Evolutionary conservation across 2,329 filamentous ascomycete genomes (phyloP).

Genomic region (Pestalotiopsis sp.): DNA sequence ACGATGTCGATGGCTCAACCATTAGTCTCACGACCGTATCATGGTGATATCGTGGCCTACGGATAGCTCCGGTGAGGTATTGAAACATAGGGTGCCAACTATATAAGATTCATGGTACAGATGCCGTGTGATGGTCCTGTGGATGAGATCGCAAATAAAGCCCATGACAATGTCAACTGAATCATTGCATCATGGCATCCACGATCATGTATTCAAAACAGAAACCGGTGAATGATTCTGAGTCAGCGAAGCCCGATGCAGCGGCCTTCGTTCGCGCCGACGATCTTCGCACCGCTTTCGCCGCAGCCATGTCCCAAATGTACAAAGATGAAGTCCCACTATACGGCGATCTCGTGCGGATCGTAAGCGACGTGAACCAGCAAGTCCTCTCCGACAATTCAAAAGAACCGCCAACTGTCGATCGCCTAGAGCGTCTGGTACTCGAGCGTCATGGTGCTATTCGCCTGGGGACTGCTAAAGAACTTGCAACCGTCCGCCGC

Average conservation of each 20-base stretch:
- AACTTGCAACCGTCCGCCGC: conserved; percentile 38
- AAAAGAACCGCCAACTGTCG: background rate
- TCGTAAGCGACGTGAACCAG: background rate
- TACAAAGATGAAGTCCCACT: conserved; percentile 26
- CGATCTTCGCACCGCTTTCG: conserved; percentile 18
- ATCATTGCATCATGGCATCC: too few species aligned
- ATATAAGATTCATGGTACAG: too few species aligned
- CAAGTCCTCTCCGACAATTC: background rate
- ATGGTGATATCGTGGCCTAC: background rate
- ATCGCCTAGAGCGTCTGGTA: conserved; percentile 4
- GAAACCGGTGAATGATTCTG: background rate
- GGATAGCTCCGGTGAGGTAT: too few species aligned
- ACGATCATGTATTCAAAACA: background rate
- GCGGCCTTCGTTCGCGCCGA: background rate
- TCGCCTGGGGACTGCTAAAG: conserved; percentile 37
- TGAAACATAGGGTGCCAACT: too few species aligned
- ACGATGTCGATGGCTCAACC: background rate
- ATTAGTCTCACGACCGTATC: accelerated
- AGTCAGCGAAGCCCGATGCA: background rate
- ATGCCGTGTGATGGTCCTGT: too few species aligned
- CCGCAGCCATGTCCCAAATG: conserved; percentile 23
- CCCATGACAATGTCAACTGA: too few species aligned
- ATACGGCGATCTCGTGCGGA: conserved; percentile 13
- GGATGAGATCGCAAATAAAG: too few species aligned
- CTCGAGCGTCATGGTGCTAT: conserved; percentile 38